Evolutionary conservation across 129 eudicot genomes (phyloP).

Genomic region (Gnaphalium uliginosum): DNA sequence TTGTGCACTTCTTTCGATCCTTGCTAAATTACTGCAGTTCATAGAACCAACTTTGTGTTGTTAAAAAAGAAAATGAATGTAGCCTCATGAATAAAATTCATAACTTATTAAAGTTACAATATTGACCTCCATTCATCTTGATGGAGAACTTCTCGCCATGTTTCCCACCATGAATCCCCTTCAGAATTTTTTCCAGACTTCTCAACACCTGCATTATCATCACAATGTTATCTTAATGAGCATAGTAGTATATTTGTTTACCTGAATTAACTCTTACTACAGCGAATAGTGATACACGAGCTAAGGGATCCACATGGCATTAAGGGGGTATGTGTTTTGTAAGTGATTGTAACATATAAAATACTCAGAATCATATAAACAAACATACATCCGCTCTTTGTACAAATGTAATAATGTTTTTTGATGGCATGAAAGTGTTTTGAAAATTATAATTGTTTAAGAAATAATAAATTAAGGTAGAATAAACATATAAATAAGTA

Average conservation of each 20-base stretch:
- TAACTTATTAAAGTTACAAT: constrained; percentile 1
- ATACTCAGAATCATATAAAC: not conserved
- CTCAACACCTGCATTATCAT: constrained; percentile 61
- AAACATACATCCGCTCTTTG: too few species aligned
- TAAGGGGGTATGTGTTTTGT: not conserved
- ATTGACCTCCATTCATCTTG: constrained; percentile 96
- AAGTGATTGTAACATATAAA: not conserved
- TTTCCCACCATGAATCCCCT: constrained; percentile 99
- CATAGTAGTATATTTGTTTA: not conserved
- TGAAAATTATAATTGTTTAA: not conserved
- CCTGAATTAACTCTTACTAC: not conserved
- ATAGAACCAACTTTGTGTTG: not conserved
- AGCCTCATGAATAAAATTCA: not conserved
- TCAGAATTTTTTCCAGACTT: constrained; percentile 90
- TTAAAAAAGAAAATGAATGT: constrained; percentile 12
- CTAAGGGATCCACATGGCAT: not conserved
- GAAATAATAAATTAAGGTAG: not conserved
- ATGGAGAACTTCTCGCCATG: constrained; percentile 98
- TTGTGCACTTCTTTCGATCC: constrained; percentile 95
- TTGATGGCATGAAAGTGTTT: not conserved
- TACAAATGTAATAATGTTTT: not conserved
- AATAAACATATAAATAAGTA: not conserved
- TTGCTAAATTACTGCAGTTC: constrained; percentile 75
- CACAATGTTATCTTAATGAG: not conserved
- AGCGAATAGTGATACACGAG: not conserved